phyloP scores from a whole-genome alignment of 768 basidiomycete genomes.

The Cystofilobasidium macerans region DNA sequence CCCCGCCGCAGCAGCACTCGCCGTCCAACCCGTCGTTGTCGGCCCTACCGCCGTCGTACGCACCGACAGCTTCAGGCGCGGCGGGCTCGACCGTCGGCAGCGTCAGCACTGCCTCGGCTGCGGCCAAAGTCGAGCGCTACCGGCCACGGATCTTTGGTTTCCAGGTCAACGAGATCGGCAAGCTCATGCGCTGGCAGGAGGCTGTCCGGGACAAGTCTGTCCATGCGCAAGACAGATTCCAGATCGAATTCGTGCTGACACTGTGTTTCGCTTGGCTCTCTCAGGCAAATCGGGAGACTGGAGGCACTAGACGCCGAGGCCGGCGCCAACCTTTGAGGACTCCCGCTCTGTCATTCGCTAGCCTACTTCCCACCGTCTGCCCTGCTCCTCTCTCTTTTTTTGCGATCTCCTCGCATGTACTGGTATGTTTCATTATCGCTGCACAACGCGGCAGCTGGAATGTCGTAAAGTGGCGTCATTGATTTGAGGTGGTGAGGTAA shows the following conservation, averaged over 20 bases:
- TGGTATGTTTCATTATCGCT: no score
- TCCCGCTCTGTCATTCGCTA: background rate
- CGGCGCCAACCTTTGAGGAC: background rate
- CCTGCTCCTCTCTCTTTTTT: background rate
- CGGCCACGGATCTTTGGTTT: conserved; percentile 93
- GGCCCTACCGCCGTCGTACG: conserved; percentile 24
- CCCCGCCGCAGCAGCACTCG: conserved; percentile 28
- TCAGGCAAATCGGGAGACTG: conserved; percentile 43
- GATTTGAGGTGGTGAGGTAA: no score
- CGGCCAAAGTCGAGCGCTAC: conserved; percentile 82
- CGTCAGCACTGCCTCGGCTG: conserved; percentile 67
- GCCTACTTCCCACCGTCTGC: background rate
- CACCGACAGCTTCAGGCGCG: conserved; percentile 25
- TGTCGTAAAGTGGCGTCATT: no score
- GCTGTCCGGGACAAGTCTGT: conserved; percentile 73
- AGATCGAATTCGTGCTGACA: no score
- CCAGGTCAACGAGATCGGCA: conserved; percentile 86
- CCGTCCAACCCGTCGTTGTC: conserved; percentile 26
- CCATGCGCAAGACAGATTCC: no score
- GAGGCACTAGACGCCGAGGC: conserved; percentile 40
- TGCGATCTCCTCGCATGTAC: background rate
- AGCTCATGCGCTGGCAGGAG: conserved; percentile 90
- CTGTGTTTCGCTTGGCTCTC: background rate
- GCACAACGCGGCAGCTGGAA: no score
- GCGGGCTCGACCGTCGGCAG: conserved; percentile 43